These are phyloP conservation scores for Asterochloris erici DNA, from an alignment of 139 green algal genomes.

Conservation along the genomic window DNA sequence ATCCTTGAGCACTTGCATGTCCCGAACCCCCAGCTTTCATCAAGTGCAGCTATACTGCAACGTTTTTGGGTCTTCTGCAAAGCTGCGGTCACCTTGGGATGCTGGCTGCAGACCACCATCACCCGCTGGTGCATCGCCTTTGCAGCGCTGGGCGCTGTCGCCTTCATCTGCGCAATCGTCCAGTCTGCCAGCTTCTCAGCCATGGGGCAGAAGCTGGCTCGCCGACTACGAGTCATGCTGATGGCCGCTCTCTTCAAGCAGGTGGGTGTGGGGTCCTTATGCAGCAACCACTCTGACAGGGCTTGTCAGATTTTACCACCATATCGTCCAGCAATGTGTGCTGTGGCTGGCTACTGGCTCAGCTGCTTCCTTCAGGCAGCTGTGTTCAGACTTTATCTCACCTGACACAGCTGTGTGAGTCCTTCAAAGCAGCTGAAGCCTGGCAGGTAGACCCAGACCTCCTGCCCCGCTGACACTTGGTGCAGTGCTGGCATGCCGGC, in stretches of 20 bases:
- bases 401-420: too few species aligned
- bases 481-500: too few species aligned
- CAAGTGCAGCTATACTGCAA: background rate
- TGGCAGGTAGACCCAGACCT: too few species aligned
- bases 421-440: too few species aligned
- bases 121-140: constrained; percentile 59
- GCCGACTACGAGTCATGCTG: background rate
- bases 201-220: constrained; percentile 53
- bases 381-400: too few species aligned
- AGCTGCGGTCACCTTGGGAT: background rate
- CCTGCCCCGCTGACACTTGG: too few species aligned
- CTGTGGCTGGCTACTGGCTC: too few species aligned
- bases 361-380: too few species aligned
- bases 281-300: too few species aligned
- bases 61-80: background rate
- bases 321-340: too few species aligned
- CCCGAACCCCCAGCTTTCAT: background rate
- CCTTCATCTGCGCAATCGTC: constrained; percentile 32
- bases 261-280: background rate
- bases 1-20: background rate
- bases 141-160: constrained; percentile 49
- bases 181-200: constrained; percentile 47
- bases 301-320: too few species aligned
- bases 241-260: background rate
- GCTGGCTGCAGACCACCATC: constrained; percentile 22